A percentile compares a stretch with the other conserved stretches of the same genome.
These are phyloP conservation scores for Claviceps maximensis DNA, from an alignment of 2,329 filamentous ascomycete genomes.

Conservation along the genomic window DNA sequence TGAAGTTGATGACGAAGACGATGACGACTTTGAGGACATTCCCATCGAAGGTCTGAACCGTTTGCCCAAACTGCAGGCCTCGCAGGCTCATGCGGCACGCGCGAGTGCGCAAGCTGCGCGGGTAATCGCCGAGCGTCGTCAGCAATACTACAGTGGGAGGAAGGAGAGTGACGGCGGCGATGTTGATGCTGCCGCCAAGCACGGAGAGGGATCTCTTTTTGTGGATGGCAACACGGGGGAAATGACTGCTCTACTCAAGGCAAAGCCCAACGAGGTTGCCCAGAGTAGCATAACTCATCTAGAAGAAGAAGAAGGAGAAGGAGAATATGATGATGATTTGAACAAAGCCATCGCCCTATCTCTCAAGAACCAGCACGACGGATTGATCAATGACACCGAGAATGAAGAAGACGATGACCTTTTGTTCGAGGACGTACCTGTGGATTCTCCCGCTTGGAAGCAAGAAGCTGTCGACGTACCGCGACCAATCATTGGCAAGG, in stretches of 20 bases:
- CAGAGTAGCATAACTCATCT: conserved; percentile 9
- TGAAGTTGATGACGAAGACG: conserved; percentile 48
- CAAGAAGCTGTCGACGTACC: conserved; percentile 38
- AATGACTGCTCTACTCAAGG: conserved; percentile 9
- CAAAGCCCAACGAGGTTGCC: conserved; percentile 22
- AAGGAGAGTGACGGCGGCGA: conserved; percentile 6
- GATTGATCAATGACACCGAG: conserved; percentile 21
- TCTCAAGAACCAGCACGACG: conserved; percentile 49
- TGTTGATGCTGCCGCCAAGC: conserved; percentile 19
- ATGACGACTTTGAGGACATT: conserved; percentile 79
- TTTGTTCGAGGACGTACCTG: conserved; percentile 37
- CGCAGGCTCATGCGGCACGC: conserved; percentile 9
- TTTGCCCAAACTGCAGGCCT: conserved; percentile 44
- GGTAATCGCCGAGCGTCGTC: conserved; percentile 13
- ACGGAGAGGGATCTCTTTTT: conserved; percentile 39
- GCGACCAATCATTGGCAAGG: conserved; percentile 37
- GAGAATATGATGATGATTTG: too few relatives aligned
- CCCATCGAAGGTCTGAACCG: conserved; percentile 83
- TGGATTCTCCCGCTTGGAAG: conserved; percentile 36
- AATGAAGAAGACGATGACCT: conserved; percentile 30
- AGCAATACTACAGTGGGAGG: conserved; percentile 15
- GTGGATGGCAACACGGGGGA: conserved; percentile 20
- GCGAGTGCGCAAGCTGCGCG: conserved; percentile 15
- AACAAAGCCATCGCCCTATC: conserved; percentile 76
- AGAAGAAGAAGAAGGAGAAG: conserved; percentile 32